phyloP scores from a whole-genome alignment of 305 asterid species.

The Lippia alba region DNA sequence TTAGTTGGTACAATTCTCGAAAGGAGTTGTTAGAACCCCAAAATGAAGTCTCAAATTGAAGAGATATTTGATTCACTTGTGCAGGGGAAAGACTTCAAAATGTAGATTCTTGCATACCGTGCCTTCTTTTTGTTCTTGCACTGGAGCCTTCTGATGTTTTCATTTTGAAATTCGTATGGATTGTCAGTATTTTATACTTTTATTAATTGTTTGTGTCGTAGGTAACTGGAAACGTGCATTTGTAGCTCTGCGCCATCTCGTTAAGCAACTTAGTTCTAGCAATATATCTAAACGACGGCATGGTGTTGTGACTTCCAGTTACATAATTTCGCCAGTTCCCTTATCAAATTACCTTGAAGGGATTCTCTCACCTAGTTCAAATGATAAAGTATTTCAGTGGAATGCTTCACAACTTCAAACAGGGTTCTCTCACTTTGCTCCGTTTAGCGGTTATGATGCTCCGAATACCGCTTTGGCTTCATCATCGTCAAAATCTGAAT shows the following conservation, averaged over 20 bases:
- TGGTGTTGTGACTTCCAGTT: constrained; percentile 43
- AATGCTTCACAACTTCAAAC: constrained; percentile 62
- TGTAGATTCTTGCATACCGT: constrained; percentile 6
- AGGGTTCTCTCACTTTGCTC: constrained; percentile 46
- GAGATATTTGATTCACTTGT: not conserved
- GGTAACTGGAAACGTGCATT: constrained; percentile 92
- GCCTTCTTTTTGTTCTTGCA: constrained; percentile 16
- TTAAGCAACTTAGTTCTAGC: constrained; percentile 54
- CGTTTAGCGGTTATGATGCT: constrained; percentile 52
- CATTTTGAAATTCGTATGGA: constrained; percentile 11
- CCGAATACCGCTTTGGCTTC: constrained; percentile 43
- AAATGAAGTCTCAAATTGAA: too few species aligned
- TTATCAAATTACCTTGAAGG: constrained; percentile 87
- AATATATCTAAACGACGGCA: constrained; percentile 41
- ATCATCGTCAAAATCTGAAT: constrained; percentile 64
- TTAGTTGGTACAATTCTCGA: too few species aligned
- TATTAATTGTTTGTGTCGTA: constrained; percentile 40
- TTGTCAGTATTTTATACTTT: constrained; percentile 4
- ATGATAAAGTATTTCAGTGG: constrained; percentile 69
- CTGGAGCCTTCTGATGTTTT: not conserved
- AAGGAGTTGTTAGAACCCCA: too few species aligned
- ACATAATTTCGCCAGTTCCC: constrained; percentile 61
- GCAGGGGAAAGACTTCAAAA: not conserved
- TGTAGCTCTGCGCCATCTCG: constrained; percentile 79
- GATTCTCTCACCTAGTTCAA: constrained; percentile 51